Base-by-base conservation (phyloP, 1,284 basidiomycete genomes). In the Tilletia setariae region DNA sequence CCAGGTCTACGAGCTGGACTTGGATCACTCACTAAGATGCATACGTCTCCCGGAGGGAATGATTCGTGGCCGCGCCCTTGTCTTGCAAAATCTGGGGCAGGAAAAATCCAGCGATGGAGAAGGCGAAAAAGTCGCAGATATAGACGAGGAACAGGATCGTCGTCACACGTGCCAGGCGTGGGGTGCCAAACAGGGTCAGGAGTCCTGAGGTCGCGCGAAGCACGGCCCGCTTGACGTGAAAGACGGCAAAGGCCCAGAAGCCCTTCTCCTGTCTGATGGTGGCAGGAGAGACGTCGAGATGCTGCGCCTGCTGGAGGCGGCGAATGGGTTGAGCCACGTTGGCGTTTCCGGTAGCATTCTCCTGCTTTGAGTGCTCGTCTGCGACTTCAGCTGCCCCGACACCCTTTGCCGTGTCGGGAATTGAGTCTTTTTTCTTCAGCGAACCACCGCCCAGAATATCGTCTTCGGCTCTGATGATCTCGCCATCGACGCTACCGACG, bases 81-180 rank as follows among this genome's bases (percentile, higher is more conserved):
- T 81, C 79, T 8, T 80, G 76, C 1, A 84, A 73, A 40, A 83
- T 79, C 66, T 83, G 76, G 2, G 84, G 84, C 19, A 85, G 68
- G 71, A 82, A 84, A 65, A 77, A 78, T 1, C 84, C 84, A 0
- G 84, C 83, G 15, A 84, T 76, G 16, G 79, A 82, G 73, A 84
- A 84, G 6, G 81, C 79, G 72, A 77, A 83, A 69, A 82, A 83
- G 44, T 79, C 77, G 35, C 28, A 61, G n/a, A 61, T 35, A 30
- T 67, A 25, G 13, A 25, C 40, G 19, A 21, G 2, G 9, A 7
- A 32, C 28, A 25, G 15, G 63, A 43, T 11, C 21, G 42, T 53
- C 28, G 28, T 59, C 28, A 64, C 30, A 11, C 47, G 47, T 8
- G 56, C 56, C 28, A 61, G 56, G n/a, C 25, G 59, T 19, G 30